phyloP scores from a whole-genome alignment of 1,139 yeast species.

The Scheffersomyces parashehatae region DNA sequence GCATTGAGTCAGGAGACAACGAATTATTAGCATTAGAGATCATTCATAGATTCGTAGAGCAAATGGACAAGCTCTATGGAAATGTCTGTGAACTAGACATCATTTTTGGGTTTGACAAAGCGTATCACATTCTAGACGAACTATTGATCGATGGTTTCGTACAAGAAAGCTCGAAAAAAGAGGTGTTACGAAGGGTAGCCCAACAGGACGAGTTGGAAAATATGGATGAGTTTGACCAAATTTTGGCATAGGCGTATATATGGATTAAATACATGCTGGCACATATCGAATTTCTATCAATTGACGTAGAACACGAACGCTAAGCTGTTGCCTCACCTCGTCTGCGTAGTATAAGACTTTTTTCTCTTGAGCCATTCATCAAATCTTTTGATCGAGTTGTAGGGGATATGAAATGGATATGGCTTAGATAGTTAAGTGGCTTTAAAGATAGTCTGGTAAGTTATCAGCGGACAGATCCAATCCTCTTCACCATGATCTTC shows the following conservation, averaged over 20 bases:
- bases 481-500: too few species aligned
- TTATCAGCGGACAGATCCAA: too few species aligned
- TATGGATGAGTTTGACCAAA: conserved; percentile 52
- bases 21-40: conserved; percentile 84
- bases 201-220: conserved; percentile 79
- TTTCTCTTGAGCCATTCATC: too few species aligned
- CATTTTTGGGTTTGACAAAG: conserved; percentile 91
- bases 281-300: not conserved
- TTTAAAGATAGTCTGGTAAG: too few species aligned
- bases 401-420: too few species aligned
- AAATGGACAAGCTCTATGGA: conserved; percentile 96
- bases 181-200: conserved; percentile 71
- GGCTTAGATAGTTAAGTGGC: too few species aligned
- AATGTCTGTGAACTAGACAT: conserved; percentile 93
- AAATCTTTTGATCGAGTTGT: too few species aligned
- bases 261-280: conserved; percentile 1
- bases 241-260: conserved; percentile 24
- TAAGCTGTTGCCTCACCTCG: too few species aligned
- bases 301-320: too few species aligned
- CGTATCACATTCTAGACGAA: conserved; percentile 90
- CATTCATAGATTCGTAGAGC: conserved; percentile 92
- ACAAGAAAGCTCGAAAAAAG: conserved; percentile 81
- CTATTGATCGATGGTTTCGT: conserved; percentile 79
- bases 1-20: conserved; percentile 81
- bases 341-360: too few species aligned